phyloP scores from a whole-genome alignment of 768 basidiomycete species.

The Lactarius pseudohatsudake region DNA sequence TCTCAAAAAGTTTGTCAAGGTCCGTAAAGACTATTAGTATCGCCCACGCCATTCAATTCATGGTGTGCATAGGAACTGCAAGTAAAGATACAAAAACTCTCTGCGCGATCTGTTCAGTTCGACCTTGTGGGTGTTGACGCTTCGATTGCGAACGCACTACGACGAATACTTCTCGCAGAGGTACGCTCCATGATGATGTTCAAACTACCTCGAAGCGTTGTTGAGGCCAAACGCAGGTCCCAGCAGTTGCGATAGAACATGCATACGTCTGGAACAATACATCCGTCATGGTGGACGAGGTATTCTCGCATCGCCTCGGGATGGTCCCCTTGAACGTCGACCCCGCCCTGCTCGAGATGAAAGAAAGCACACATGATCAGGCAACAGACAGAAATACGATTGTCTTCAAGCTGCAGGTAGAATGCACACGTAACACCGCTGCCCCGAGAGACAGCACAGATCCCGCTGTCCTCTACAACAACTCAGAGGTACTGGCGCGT shows the following conservation, averaged over 20 bases:
- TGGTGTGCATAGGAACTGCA: constrained; percentile 58
- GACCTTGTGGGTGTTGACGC: constrained; percentile 96
- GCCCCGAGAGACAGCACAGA: constrained; percentile 45
- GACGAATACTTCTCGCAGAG: constrained; percentile 92
- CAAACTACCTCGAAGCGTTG: neutral
- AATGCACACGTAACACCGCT: constrained; percentile 64
- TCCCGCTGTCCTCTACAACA: constrained; percentile 53
- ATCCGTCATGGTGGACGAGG: constrained; percentile 89
- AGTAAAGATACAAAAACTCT: constrained; percentile 75
- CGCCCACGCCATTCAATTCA: constrained; percentile 31
- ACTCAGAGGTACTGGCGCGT: constrained; percentile 65
- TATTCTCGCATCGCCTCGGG: constrained; percentile 89
- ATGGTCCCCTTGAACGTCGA: constrained; percentile 88
- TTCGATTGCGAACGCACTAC: constrained; percentile 91
- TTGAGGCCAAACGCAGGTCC: constrained; percentile 55
- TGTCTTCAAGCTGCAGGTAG: constrained; percentile 72
- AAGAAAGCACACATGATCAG: constrained; percentile 48
- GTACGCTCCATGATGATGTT: constrained; percentile 43
- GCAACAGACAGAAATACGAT: constrained; percentile 90
- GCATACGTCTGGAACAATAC: constrained; percentile 96
- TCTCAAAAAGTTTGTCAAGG: constrained; percentile 70
- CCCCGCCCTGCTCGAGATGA: constrained; percentile 67
- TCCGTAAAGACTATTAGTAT: constrained; percentile 40
- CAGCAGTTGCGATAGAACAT: constrained; percentile 85
- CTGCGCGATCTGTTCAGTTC: constrained; percentile 85